Conservation (phyloP, 2,329 filamentous ascomycete genomes). For the Graphilbum sp. region DNA sequence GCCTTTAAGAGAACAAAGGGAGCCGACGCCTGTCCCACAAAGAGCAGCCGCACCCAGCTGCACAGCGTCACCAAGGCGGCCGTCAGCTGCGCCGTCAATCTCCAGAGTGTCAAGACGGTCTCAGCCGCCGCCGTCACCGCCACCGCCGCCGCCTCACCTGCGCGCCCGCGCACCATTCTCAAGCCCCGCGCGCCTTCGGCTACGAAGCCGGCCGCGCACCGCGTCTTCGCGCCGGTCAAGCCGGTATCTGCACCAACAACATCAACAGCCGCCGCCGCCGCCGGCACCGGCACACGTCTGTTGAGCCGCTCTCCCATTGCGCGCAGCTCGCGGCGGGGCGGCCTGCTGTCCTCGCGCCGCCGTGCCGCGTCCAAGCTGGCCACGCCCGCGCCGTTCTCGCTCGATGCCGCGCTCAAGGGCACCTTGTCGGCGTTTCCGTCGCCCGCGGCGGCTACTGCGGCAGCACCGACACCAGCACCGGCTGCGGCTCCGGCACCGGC, state of each 20-base stretch:
- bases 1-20: constrained; percentile 44
- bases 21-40: constrained; percentile 20
- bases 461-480: neutral
- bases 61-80: constrained; percentile 1
- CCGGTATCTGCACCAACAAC: too few relatives aligned
- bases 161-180: constrained; percentile 28
- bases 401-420: constrained; percentile 68
- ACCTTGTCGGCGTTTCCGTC: constrained; percentile 48
- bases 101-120: neutral
- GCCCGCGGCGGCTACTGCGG: constrained; percentile 20
- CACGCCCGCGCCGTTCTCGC: constrained; percentile 53
- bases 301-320: constrained; percentile 70
- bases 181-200: constrained; percentile 37
- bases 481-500: constrained; percentile 7
- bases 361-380: constrained; percentile 40
- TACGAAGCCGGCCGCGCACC: constrained; percentile 21
- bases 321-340: constrained; percentile 49
- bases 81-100: neutral
- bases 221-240: neutral
- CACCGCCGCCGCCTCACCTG: constrained; percentile 11
- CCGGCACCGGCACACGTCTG: constrained; percentile 18
- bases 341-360: constrained; percentile 51
- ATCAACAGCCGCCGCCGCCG: constrained; percentile 19
- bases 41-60: constrained; percentile 33
- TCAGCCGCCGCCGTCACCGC: constrained; percentile 18